Evolutionary conservation across 2,329 filamentous ascomycete species (phyloP).

Genomic region (Paecilomyces sp.): DNA sequence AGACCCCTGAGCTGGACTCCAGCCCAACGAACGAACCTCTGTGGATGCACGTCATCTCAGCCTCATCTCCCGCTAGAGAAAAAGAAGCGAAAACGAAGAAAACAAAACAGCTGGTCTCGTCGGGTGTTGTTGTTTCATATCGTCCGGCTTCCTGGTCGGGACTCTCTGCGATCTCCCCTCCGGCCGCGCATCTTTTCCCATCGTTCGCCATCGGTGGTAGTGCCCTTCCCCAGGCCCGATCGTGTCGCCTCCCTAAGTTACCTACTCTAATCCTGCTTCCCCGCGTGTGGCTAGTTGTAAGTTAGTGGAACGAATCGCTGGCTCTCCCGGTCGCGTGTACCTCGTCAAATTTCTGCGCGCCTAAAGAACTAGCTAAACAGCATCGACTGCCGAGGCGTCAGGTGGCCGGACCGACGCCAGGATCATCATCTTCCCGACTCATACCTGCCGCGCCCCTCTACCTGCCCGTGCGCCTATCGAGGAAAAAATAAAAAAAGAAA

Average conservation of each 20-base stretch:
- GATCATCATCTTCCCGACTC: conserved; percentile 11
- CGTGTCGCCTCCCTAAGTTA: not conserved
- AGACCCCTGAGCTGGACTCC: not conserved
- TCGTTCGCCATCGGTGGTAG: not conserved
- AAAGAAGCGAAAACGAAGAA: not conserved
- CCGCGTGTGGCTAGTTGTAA: not conserved
- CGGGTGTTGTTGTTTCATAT: too few species aligned
- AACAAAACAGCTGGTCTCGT: not conserved
- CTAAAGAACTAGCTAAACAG: not conserved
- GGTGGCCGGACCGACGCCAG: conserved; percentile 19
- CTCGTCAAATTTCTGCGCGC: conserved; percentile 1
- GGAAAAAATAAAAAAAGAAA: not conserved
- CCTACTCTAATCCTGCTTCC: not conserved
- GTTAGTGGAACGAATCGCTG: not conserved
- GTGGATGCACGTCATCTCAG: conserved; percentile 1
- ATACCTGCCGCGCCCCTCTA: conserved; percentile 9
- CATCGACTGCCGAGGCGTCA: conserved; percentile 19
- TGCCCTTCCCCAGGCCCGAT: not conserved
- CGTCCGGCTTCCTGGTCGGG: not conserved
- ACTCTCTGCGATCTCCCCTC: not conserved
- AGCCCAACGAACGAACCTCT: not conserved
- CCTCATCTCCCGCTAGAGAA: not conserved
- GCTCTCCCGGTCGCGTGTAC: not conserved
- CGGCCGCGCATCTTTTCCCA: not conserved
- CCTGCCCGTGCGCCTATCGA: conserved; percentile 5